Evolutionary conservation across 129 eudicot species (phyloP).

Genomic region (Deinandra increscens): DNA sequence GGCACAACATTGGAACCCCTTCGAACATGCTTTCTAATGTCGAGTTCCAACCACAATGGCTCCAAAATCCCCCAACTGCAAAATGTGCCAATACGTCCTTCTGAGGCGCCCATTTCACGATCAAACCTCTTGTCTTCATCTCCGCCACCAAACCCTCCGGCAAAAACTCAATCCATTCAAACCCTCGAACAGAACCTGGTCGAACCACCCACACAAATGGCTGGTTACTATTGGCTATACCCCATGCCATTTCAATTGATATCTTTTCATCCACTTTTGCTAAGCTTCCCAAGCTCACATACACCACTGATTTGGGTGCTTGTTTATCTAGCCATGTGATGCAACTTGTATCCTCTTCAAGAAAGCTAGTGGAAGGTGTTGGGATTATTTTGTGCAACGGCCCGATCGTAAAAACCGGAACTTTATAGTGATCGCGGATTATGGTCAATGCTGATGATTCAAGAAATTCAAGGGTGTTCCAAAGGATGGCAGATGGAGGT

Average conservation of each 20-base stretch:
- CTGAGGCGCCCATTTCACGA: constrained; percentile 80
- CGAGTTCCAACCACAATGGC: constrained; percentile 82
- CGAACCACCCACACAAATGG: constrained; percentile 57
- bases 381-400: constrained; percentile 44
- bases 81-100: constrained; percentile 59
- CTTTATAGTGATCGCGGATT: constrained; percentile 30
- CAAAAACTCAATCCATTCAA: constrained; percentile 33
- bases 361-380: constrained; percentile 36
- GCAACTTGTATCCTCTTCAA: constrained; percentile 34
- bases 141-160: constrained; percentile 29
- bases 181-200: constrained; percentile 41
- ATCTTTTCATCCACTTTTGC: constrained; percentile 31
- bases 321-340: constrained; percentile 55
- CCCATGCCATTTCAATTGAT: constrained; percentile 47
- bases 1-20: constrained; percentile 74
- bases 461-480: constrained; percentile 48
- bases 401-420: constrained; percentile 47
- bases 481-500: constrained; percentile 42
- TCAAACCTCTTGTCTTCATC: constrained; percentile 31
- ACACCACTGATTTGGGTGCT: constrained; percentile 41
- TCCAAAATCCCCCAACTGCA: constrained; percentile 68
- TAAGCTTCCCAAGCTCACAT: constrained; percentile 50
- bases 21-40: constrained; percentile 52
- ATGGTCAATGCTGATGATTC: constrained; percentile 32
- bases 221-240: constrained; percentile 43